Conservation (phyloP, 2,329 filamentous ascomycete genomes). For the Fusarium bactridioides region DNA sequence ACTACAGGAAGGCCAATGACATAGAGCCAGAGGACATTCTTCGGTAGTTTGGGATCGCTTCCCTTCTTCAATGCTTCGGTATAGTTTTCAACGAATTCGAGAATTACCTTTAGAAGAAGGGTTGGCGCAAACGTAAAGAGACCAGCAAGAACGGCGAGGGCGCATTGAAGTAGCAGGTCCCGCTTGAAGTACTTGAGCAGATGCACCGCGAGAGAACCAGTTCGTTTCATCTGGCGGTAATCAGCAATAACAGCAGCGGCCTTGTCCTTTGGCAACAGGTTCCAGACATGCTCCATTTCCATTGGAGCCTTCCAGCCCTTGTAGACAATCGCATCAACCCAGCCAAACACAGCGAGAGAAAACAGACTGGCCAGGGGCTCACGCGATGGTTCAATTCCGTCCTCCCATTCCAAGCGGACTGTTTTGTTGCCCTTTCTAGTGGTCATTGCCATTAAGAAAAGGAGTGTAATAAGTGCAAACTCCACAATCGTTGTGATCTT, state of each 20-base stretch:
- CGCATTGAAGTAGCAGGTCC: slow-evolving; percentile 77
- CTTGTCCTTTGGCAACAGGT: slow-evolving; percentile 87
- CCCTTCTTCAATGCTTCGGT: slow-evolving; percentile 57
- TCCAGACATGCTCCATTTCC: slow-evolving; percentile 90
- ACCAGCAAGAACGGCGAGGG: slow-evolving; percentile 81
- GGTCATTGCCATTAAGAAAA: slow-evolving; percentile 78
- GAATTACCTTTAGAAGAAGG: slow-evolving; percentile 85
- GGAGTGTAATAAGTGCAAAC: slow-evolving; percentile 76
- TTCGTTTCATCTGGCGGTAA: slow-evolving; percentile 87
- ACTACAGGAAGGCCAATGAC: slow-evolving; percentile 89
- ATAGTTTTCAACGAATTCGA: slow-evolving; percentile 92
- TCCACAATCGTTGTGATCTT: slow-evolving; percentile 74
- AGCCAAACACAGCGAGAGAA: slow-evolving; percentile 86
- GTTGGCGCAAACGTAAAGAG: slow-evolving; percentile 92
- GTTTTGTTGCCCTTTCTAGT: slow-evolving; percentile 93
- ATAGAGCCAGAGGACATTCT: slow-evolving; percentile 94
- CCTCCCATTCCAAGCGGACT: slow-evolving; percentile 88
- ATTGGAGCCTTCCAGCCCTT: slow-evolving; percentile 86
- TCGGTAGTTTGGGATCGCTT: slow-evolving; percentile 65
- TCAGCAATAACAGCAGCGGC: slow-evolving; percentile 80
- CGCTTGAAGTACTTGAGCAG: slow-evolving; percentile 85
- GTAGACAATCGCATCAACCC: slow-evolving; percentile 90
- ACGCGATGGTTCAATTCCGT: slow-evolving; percentile 82
- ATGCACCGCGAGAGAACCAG: slow-evolving; percentile 79
- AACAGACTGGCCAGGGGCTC: slow-evolving; percentile 90